These are phyloP conservation scores for Choricystis sp. DNA, from an alignment of 139 green algal species.

Conservation along the genomic window DNA sequence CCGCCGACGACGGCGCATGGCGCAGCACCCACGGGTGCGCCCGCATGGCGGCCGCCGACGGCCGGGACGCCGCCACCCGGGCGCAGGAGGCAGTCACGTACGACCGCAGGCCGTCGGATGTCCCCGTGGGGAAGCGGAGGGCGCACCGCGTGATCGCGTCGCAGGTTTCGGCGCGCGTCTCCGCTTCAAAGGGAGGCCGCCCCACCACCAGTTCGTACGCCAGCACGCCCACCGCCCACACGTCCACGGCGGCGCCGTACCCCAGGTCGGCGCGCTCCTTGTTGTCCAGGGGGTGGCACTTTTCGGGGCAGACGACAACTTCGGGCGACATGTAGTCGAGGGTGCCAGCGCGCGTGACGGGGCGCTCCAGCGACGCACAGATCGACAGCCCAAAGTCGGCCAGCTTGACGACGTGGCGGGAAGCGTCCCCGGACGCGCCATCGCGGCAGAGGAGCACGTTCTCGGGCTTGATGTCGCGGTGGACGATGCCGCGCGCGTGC, in stretches of 20 bases:
- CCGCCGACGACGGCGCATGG: neutral
- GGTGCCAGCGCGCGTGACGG: slow-evolving; percentile 34
- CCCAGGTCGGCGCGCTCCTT: slow-evolving; percentile 45
- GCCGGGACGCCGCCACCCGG: too few species aligned
- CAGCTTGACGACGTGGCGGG: slow-evolving; percentile 16
- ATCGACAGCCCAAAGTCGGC: slow-evolving; percentile 58
- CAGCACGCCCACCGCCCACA: slow-evolving; percentile 62
- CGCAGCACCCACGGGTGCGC: neutral
- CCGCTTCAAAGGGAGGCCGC: slow-evolving; percentile 51
- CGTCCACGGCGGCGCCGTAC: slow-evolving; percentile 50
- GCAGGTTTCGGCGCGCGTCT: slow-evolving; percentile 34
- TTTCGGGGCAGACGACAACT: slow-evolving; percentile 30
- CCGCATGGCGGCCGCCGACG: neutral
- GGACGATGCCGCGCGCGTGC: slow-evolving; percentile 41
- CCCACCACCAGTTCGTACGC: slow-evolving; percentile 66
- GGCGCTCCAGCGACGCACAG: slow-evolving; percentile 24
- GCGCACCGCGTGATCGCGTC: slow-evolving; percentile 49
- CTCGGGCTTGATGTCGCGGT: slow-evolving; percentile 53
- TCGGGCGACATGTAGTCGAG: slow-evolving; percentile 25
- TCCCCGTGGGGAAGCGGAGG: slow-evolving; percentile 21
- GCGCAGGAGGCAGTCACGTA: neutral
- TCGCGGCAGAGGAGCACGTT: slow-evolving; percentile 54
- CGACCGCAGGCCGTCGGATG: slow-evolving; percentile 11
- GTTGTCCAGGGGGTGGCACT: slow-evolving; percentile 54
- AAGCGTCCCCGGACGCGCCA: slow-evolving; percentile 9